Conservation (phyloP, 345 rosid species). For the Eucalyptus erythrocorys region DNA sequence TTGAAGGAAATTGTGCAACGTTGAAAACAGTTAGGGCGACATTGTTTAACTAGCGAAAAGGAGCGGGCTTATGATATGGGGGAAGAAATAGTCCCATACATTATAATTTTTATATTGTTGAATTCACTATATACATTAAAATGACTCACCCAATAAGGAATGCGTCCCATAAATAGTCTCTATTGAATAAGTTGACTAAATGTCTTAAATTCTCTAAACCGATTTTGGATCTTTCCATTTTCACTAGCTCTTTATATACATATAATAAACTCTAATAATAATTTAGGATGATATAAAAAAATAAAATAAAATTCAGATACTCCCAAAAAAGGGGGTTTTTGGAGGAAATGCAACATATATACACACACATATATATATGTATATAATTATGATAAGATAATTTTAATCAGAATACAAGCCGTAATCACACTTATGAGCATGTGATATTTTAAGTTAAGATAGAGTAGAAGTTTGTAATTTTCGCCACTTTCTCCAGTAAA, state of each 20-base stretch:
- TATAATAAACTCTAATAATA: not conserved
- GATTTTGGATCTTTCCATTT: not conserved
- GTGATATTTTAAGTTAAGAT: not conserved
- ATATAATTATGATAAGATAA: too few relatives aligned
- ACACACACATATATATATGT: too few relatives aligned
- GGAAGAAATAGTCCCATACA: not conserved
- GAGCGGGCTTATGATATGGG: not conserved
- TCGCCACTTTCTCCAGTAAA: not conserved
- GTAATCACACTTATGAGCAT: not conserved
- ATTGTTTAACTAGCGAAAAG: not conserved
- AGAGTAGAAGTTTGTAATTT: not conserved
- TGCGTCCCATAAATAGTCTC: not conserved
- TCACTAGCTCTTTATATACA: not conserved
- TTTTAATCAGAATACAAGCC: not conserved
- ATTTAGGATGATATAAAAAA: not conserved
- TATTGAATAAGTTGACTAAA: not conserved
- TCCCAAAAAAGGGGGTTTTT: not conserved
- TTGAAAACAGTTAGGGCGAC: not conserved
- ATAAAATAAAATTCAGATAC: not conserved
- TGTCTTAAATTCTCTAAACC: not conserved
- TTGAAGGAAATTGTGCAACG: not conserved
- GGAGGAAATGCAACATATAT: not conserved
- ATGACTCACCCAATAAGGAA: not conserved
- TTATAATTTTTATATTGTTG: not conserved
- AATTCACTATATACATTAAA: not conserved